Percentiles rank a stretch among this genome's conserved stretches.
phyloP scores from a whole-genome alignment of 108 stramenopile species.

The Cyclostephanos invisitatus region DNA sequence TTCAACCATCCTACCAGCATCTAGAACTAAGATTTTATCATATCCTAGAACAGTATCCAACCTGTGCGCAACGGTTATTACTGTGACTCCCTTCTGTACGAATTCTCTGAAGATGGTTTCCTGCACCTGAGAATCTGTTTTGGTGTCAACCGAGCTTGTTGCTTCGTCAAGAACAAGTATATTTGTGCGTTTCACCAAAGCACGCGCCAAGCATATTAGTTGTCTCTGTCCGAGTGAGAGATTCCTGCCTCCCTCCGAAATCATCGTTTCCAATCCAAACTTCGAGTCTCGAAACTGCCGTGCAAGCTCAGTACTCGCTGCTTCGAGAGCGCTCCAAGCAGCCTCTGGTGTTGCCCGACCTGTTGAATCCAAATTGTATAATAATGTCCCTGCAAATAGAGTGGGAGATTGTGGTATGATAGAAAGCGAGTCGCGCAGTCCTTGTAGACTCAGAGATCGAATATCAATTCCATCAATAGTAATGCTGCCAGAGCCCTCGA shows the following conservation, averaged over 20 bases:
- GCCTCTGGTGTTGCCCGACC: conserved; percentile 62
- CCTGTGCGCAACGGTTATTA: conserved; percentile 91
- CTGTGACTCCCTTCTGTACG: conserved; percentile 79
- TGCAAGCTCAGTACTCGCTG: conserved; percentile 73
- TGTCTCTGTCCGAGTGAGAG: conserved; percentile 90
- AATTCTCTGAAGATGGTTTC: conserved; percentile 75
- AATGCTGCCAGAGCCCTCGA: conserved; percentile 65
- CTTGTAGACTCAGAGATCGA: conserved; percentile 67
- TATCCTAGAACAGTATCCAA: conserved; percentile 90
- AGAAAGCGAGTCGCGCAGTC: conserved; percentile 76
- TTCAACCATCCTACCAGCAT: conserved; percentile 79
- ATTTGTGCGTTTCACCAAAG: conserved; percentile 72
- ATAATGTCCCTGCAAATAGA: conserved; percentile 88
- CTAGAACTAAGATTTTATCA: conserved; percentile 92
- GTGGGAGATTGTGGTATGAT: conserved; percentile 97
- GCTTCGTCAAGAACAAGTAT: conserved; percentile 92
- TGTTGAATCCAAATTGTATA: conserved; percentile 88
- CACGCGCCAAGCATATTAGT: conserved; percentile 91
- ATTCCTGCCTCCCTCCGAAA: conserved; percentile 88
- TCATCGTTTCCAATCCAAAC: conserved; percentile 51
- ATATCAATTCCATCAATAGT: conserved; percentile 94
- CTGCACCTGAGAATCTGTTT: conserved; percentile 77
- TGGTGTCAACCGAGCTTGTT: conserved; percentile 72
- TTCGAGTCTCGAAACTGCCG: conserved; percentile 46
- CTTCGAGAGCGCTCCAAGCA: conserved; percentile 77